phyloP scores from a whole-genome alignment of 2,329 filamentous ascomycete species.

The Gliomastix tumulicola region DNA sequence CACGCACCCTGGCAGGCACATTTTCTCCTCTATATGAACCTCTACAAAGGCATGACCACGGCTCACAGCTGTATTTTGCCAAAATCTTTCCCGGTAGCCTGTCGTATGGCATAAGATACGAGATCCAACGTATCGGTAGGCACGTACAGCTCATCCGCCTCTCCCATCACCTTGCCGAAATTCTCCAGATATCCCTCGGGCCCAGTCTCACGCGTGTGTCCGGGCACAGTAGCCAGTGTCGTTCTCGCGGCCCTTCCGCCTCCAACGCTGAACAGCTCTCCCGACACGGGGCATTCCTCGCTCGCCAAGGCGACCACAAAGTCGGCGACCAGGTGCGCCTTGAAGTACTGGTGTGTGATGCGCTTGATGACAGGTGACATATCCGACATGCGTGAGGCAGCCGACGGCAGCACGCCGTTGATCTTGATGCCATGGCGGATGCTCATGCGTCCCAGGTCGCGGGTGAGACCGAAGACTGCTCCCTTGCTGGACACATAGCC shows the following conservation, averaged over 20 bases:
- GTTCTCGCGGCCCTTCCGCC: constrained; percentile 9
- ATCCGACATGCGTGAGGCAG: constrained; percentile 10
- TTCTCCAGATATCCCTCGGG: constrained; percentile 9
- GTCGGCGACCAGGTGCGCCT: constrained; percentile 4
- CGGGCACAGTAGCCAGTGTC: constrained; percentile 10
- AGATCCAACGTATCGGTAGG: constrained; percentile 10
- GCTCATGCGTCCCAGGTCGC: constrained; percentile 46
- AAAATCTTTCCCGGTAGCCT: background rate
- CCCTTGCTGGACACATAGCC: constrained; percentile 48
- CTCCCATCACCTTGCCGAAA: constrained; percentile 9
- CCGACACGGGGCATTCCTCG: constrained; percentile 11
- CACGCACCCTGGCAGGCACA: too few relatives aligned
- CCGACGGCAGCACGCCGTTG: constrained; percentile 39
- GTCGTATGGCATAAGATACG: constrained; percentile 6
- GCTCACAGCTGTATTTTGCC: background rate
- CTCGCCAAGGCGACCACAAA: constrained; percentile 8
- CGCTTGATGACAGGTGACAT: constrained; percentile 8
- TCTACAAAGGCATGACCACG: too few relatives aligned
- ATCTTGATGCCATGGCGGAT: constrained; percentile 36
- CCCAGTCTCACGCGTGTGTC: constrained; percentile 5
- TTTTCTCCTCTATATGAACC: too few relatives aligned
- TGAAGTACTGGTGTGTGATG: constrained; percentile 10
- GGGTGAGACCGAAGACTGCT: constrained; percentile 47
- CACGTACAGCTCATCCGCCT: constrained; percentile 8
- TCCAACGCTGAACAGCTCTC: constrained; percentile 8